Conservation (phyloP, 495 filamentous ascomycete genomes). For the Penicillium cinerascens region DNA sequence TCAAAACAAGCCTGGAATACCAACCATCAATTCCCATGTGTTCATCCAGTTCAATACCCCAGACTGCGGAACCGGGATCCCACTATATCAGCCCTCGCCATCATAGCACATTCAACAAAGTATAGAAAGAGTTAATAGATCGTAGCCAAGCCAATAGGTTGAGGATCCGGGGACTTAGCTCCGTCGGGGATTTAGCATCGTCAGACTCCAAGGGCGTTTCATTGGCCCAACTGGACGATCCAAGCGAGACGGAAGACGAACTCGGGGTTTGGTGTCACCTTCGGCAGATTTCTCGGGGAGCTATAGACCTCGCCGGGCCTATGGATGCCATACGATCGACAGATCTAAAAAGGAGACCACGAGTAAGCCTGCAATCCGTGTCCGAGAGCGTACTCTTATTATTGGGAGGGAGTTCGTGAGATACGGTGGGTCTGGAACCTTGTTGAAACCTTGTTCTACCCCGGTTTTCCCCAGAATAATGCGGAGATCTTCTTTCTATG, state of each 20-base stretch:
- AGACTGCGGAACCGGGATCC: too few species aligned
- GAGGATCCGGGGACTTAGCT: not conserved
- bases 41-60: not conserved
- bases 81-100: too few species aligned
- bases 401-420: too few species aligned
- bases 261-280: not conserved
- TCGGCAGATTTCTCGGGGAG: not conserved
- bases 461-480: not conserved
- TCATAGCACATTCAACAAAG: not conserved
- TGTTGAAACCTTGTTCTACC: not conserved
- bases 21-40: not conserved
- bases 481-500: not conserved
- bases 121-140: not conserved
- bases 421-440: too few species aligned
- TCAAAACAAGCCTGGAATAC: too few species aligned
- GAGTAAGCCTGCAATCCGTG: not conserved
- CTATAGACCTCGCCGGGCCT: not conserved
- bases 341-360: not conserved
- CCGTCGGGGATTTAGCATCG: too few species aligned
- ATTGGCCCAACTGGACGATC: not conserved
- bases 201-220: not conserved
- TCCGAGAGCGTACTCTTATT: too few species aligned
- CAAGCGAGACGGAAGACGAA: not conserved
- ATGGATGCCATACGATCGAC: not conserved
- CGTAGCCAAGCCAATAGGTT: not conserved